Base-by-base conservation (phyloP, 441 rosid species). In the Populus hybrid region DNA sequence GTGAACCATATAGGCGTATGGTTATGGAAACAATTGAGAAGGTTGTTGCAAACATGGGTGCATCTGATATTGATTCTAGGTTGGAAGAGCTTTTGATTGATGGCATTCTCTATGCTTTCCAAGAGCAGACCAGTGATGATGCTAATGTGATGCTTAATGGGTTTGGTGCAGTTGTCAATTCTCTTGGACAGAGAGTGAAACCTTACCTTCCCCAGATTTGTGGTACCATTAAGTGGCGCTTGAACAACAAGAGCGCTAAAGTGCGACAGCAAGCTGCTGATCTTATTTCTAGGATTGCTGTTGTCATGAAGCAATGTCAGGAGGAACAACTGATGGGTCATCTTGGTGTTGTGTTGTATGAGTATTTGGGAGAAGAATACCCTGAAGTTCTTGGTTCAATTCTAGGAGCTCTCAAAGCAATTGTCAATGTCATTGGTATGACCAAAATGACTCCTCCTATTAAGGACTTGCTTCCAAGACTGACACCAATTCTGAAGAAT, bases 371-470 rank as follows among this genome's bases (percentile, higher is more conserved):
- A 73, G 99, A 95, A 86, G 99, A 95, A 76, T 95, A 93, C 69
- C 99, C 99, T 74, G 99, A 94, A 86, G 99, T 95, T 69, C 86
- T 95, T 82, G 98, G 99, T 30, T 95, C 99, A 11, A 94, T 95
- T 84, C 87, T 95, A 36, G 99, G 99, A 77, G 98, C 99, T n/a
- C 86, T 93, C 28, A 95, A 95, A 87, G 94, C 99, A 67, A 95
- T 95, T 61, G 99, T 95, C 61, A 95, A 95, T 61, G 99, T 95
- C 78, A 93, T 93, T 74, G 99, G 99, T 81, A 95, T 95, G 97
- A 93, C 99, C 1, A 95, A 95, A 84, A 95, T 94, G 99, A 95
- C 99, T 11, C 99, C 99, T 63, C 98, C 99, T 20, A 95, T 95
- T 32, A 95, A 95, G 86, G 99, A 95, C 84, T 86, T 95, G 86